A percentile compares a stretch with the other conserved stretches of the same genome.
These are phyloP conservation scores for Raffaelea arxii DNA, from an alignment of 2,329 filamentous ascomycete species.

Conservation along the genomic window DNA sequence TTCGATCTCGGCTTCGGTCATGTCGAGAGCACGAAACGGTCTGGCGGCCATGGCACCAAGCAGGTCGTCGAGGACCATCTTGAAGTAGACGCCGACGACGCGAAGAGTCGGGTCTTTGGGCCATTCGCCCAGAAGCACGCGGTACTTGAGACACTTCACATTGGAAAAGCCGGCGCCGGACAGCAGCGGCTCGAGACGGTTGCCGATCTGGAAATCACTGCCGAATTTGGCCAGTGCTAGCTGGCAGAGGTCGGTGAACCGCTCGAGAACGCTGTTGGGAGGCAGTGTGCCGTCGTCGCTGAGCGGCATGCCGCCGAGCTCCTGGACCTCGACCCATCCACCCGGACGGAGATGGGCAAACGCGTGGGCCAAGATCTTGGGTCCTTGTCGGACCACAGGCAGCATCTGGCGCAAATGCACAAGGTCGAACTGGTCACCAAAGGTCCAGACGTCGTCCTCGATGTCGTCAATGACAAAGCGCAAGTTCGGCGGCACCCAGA, in stretches of 20 bases:
- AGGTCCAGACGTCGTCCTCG: slow-evolving; percentile 3
- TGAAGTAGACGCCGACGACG: slow-evolving; percentile 30
- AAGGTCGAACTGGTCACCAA: slow-evolving; percentile 34
- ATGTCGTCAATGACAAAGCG: slow-evolving; percentile 62
- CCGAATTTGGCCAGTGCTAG: slow-evolving; percentile 24
- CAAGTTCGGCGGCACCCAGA: slow-evolving; percentile 58
- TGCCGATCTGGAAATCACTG: slow-evolving; percentile 21
- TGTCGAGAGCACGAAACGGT: slow-evolving; percentile 20
- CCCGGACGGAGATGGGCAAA: slow-evolving; percentile 35
- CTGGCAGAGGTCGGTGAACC: slow-evolving; percentile 18
- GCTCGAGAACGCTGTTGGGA: slow-evolving; percentile 26
- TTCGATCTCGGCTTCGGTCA: neutral
- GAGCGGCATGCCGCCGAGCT: slow-evolving; percentile 22
- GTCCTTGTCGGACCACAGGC: slow-evolving; percentile 38
- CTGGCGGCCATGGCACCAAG: slow-evolving; percentile 31
- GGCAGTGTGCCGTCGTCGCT: slow-evolving; percentile 25
- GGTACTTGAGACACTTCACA: slow-evolving; percentile 28
- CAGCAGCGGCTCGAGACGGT: slow-evolving; percentile 26
- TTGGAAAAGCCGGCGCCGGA: slow-evolving; percentile 32
- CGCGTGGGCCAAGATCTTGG: slow-evolving; percentile 25
- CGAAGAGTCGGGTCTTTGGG: slow-evolving; percentile 27
- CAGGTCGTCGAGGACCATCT: slow-evolving; percentile 25
- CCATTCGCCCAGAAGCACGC: slow-evolving; percentile 36
- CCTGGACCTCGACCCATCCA: slow-evolving; percentile 45
- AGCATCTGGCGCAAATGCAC: slow-evolving; percentile 40